Conservation (phyloP, 2,329 filamentous ascomycete species). For the Colletotrichum sp. region DNA sequence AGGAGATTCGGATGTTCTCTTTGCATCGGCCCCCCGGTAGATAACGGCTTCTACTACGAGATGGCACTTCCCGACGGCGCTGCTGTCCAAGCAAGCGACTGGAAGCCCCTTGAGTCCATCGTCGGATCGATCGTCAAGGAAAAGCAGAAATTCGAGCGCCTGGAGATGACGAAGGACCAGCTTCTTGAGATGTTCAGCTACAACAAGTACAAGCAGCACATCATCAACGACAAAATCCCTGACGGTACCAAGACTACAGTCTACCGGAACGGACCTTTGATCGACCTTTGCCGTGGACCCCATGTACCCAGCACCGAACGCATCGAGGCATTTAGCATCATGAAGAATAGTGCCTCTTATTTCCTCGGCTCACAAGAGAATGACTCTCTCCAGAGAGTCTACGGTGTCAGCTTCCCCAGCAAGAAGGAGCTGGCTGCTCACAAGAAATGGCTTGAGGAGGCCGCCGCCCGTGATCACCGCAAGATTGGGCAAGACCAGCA, state of each 20-base stretch:
- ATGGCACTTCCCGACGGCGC: constrained; percentile 64
- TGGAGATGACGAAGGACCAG: constrained; percentile 88
- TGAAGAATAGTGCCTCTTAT: constrained; percentile 78
- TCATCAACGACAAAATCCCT: constrained; percentile 90
- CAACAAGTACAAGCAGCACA: constrained; percentile 98
- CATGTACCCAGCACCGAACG: constrained; percentile 85
- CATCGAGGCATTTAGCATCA: constrained; percentile 85
- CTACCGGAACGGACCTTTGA: constrained; percentile 90
- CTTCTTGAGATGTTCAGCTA: constrained; percentile 88
- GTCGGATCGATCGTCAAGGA: constrained; percentile 90
- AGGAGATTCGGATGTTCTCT: constrained; percentile 88
- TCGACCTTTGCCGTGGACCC: constrained; percentile 93
- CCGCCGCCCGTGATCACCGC: constrained; percentile 95
- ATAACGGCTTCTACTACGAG: constrained; percentile 96
- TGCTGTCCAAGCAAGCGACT: constrained; percentile 77
- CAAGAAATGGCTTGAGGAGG: constrained; percentile 94
- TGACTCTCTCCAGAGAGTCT: constrained; percentile 94
- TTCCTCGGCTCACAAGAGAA: constrained; percentile 94
- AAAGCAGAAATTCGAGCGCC: constrained; percentile 91
- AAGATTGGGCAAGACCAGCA: constrained; percentile 96
- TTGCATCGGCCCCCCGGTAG: constrained; percentile 91
- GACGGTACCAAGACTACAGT: constrained; percentile 93
- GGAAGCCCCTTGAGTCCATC: constrained; percentile 82
- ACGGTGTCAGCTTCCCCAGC: constrained; percentile 93
- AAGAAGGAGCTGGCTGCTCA: constrained; percentile 95